These are phyloP conservation scores for Torulaspora indica DNA, from an alignment of 805 yeast species.

Conservation along the genomic window DNA sequence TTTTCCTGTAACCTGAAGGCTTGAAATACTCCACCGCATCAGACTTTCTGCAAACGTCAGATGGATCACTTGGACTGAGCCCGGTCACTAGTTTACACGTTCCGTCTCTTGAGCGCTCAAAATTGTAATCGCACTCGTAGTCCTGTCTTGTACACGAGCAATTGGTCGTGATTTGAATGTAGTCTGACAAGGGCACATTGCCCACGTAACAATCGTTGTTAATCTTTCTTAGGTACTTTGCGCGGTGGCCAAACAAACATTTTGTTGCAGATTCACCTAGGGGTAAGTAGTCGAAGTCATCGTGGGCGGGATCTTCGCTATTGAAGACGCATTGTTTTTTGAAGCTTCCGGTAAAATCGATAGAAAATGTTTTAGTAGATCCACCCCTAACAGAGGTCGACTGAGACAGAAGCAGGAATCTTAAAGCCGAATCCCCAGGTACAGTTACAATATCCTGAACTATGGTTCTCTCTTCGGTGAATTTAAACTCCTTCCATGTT, in stretches of 20 bases:
- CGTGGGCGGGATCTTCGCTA: constrained; percentile 40
- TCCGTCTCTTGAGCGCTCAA: constrained; percentile 62
- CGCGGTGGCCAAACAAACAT: constrained; percentile 70
- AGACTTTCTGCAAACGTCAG: constrained; percentile 54
- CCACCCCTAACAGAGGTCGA: constrained; percentile 44
- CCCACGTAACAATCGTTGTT: constrained; percentile 63
- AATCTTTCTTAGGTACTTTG: constrained; percentile 53
- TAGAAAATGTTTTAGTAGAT: constrained; percentile 44
- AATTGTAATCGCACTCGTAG: constrained; percentile 92
- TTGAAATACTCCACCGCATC: constrained; percentile 66
- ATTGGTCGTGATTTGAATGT: constrained; percentile 52
- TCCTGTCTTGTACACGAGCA: constrained; percentile 85
- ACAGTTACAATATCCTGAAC: constrained; percentile 80
- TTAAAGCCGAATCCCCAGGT: constrained; percentile 84
- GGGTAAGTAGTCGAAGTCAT: constrained; percentile 62
- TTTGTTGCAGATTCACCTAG: constrained; percentile 50
- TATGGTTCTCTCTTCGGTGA: constrained; percentile 50
- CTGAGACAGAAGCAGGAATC: constrained; percentile 61
- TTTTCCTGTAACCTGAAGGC: constrained; percentile 87
- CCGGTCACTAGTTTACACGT: constrained; percentile 84
- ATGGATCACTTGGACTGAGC: constrained; percentile 57
- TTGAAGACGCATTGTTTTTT: constrained; percentile 53
- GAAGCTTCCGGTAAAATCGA: constrained; percentile 55
- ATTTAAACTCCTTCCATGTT: constrained; percentile 64
- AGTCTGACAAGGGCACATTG: constrained; percentile 53